phyloP scores from a whole-genome alignment of 208 protist species.

The Leptomonas seymouri region DNA sequence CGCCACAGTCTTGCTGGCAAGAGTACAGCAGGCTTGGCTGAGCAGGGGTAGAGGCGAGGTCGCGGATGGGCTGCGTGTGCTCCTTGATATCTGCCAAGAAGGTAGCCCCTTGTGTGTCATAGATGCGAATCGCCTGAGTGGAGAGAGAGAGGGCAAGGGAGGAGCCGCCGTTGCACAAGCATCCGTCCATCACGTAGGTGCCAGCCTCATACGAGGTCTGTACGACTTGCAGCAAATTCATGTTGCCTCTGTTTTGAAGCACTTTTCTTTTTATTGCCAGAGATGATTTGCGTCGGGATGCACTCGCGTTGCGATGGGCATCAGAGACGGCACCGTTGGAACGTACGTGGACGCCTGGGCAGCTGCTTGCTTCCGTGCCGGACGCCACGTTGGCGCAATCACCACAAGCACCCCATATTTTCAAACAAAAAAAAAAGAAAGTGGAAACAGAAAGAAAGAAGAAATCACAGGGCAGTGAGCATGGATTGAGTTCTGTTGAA shows the following conservation, averaged over 20 bases:
- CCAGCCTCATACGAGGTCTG: slow-evolving; percentile 57
- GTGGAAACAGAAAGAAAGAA: no score
- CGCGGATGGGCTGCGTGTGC: slow-evolving; percentile 69
- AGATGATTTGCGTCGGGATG: no score
- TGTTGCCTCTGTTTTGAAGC: slow-evolving; percentile 4
- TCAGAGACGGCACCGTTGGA: no score
- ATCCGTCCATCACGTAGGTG: slow-evolving; percentile 76
- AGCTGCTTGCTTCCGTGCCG: no score
- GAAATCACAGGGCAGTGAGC: no score
- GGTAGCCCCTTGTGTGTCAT: slow-evolving; percentile 55
- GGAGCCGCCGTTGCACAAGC: slow-evolving; percentile 52
- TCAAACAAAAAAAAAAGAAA: neutral
- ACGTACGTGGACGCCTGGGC: no score
- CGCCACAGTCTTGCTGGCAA: slow-evolving; percentile 77
- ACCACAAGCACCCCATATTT: neutral
- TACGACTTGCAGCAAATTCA: slow-evolving; percentile 59
- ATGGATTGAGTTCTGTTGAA: no score
- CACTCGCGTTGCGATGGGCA: no score
- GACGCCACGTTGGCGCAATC: neutral
- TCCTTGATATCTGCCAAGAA: slow-evolving; percentile 53
- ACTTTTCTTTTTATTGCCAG: no score
- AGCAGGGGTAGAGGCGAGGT: slow-evolving; percentile 49
- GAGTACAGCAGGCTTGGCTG: slow-evolving; percentile 65
- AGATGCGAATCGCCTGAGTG: slow-evolving; percentile 62
- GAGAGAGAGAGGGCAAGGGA: slow-evolving; percentile 64